Conservation (phyloP, 1,139 yeast species). For the Candida albicans region DNA sequence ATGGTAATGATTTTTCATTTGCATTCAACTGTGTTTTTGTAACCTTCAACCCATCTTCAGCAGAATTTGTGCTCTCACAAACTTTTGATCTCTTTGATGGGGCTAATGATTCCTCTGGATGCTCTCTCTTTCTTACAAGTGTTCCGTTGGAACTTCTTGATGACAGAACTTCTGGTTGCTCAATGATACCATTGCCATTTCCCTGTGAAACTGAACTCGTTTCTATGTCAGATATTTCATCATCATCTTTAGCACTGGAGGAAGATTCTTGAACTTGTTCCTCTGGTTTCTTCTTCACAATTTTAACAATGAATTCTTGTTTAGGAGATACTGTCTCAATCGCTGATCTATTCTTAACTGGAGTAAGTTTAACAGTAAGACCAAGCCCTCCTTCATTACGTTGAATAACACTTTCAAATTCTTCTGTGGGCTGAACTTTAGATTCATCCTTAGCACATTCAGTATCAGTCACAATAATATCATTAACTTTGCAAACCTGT, state of each 20-base stretch:
- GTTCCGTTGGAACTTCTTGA: neutral
- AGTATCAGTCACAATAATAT: neutral
- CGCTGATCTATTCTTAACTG: neutral
- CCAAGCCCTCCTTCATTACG: neutral
- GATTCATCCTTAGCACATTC: neutral
- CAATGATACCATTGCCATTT: slow-evolving; percentile 7
- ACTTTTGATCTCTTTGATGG: no score
- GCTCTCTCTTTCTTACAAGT: neutral
- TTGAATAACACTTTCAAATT: neutral
- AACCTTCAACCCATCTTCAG: no score
- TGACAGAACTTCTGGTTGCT: neutral
- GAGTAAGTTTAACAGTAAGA: neutral
- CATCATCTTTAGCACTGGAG: slow-evolving; percentile 3
- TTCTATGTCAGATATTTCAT: slow-evolving; percentile 13
- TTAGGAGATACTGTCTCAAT: neutral
- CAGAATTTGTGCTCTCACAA: no score
- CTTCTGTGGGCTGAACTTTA: neutral
- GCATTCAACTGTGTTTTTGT: no score
- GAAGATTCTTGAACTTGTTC: neutral
- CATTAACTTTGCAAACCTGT: neutral
- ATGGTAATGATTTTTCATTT: no score
- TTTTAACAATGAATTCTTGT: neutral
- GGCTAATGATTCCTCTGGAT: no score
- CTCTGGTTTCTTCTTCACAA: neutral
- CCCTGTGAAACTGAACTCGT: slow-evolving; percentile 7